Evolutionary conservation across 1,284 basidiomycete genomes (phyloP).

Genomic region (Microbotryum scabiosae): DNA sequence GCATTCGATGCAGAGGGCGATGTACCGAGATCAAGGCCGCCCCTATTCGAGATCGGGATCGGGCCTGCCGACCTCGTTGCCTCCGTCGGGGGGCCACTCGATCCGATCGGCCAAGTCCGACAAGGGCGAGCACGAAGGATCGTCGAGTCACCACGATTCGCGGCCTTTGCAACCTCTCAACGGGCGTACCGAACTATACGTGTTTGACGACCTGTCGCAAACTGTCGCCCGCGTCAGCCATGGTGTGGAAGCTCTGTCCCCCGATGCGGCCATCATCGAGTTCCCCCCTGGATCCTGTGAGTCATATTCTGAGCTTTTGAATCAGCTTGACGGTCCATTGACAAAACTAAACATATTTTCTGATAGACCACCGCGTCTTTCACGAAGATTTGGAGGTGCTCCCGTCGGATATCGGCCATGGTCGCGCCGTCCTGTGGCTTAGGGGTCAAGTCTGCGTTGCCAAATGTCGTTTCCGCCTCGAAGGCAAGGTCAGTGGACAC

Average conservation of each 20-base stretch:
- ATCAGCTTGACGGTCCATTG: too few species aligned
- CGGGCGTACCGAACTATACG: conserved; percentile 9
- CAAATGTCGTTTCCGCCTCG: conserved; percentile 13
- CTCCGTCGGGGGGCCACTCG: too few species aligned
- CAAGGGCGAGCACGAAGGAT: too few species aligned
- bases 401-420: conserved; percentile 9
- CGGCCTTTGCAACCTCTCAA: conserved; percentile 8
- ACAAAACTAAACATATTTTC: not conserved
- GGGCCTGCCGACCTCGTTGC: too few species aligned
- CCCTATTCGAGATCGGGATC: too few species aligned
- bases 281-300: conserved; percentile 19
- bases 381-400: conserved; percentile 19
- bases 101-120: too few species aligned
- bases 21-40: too few species aligned
- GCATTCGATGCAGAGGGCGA: too few species aligned
- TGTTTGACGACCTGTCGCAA: conserved; percentile 3
- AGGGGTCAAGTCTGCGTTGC: conserved; percentile 17
- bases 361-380: conserved; percentile 11
- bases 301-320: not conserved
- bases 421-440: conserved; percentile 16
- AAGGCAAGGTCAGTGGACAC: conserved; percentile 1
- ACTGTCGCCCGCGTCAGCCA: conserved; percentile 2
- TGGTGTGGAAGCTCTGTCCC: not conserved
- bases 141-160: too few species aligned
- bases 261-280: not conserved